Base-by-base conservation (phyloP, 176 grass and related monocot species). In the Aegilops speltoides region DNA sequence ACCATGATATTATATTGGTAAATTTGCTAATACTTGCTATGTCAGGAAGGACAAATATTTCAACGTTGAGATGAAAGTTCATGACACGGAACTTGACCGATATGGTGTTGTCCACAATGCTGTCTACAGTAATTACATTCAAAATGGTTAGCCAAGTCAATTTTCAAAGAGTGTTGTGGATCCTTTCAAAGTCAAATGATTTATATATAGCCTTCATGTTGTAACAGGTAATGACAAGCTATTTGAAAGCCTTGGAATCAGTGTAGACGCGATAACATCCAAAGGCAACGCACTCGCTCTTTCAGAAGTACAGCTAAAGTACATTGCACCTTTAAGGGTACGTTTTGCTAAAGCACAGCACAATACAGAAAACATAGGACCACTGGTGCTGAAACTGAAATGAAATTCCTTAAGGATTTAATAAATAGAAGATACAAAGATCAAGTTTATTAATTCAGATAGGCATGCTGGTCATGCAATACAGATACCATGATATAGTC, bases 11-110 rank as follows among this genome's bases (percentile, higher is more conserved):
- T 74, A 41, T n/a, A 34, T 40, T 32, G 3, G 81, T 72, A 20
- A 41, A 13, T 23, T 76, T 75, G 54, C 25, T 74, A 61, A 73
- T 83, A 28, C 36, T 64, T 64, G 25, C 40, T 64, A 34, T 31
- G 36, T 28, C 34, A 95, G 82, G 46, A 82, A 25, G 10, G 56
- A 91, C 10, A 85, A 85, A 63, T 89, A 87, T 81, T 89, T 83
- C 7, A 5, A 91, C 79, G 80, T 91, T 25, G 70, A 87, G 40
- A 84, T 89, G 7, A 68, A 88, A 71, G 90, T 92, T 5, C 74
- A 87, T 54, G 87, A 92, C 77, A 88, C 64, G 5, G 78, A 94
- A 80, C 90, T 92, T 33, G 90, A 94, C 65, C 65, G 89, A 78
- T 88, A 46, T 81, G 83, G 83, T 56, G 90, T 90, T 80, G 79